Evolutionary conservation across 257 asterid genomes (phyloP), one percentile per base, ranked within the genome.

Genomic region (Leonotis leonurus): DNA sequence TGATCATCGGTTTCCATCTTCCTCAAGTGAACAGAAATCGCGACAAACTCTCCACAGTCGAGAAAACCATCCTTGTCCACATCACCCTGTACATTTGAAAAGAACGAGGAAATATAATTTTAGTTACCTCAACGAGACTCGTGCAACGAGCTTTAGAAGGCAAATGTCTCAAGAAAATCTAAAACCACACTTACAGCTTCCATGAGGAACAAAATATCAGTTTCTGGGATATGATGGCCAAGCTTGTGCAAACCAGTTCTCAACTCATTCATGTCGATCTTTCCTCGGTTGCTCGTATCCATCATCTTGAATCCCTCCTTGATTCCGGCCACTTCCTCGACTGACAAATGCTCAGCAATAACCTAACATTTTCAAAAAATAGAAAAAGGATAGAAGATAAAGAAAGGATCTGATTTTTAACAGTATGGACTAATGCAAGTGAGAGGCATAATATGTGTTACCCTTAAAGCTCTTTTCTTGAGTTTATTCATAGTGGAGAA

Each of bases 51-150:
- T 21, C 84, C 91, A 36, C 68, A 82, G 58, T 90, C 80, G 26
- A 90, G 83, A 74, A 74, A 80, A 45, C 98, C 98, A 60, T 90
- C 96, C 44, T 82, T 88, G 67, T 90, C 89, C 7, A 75, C 83
- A 49, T 90, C 98, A 6, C 96, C 98, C 96, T 90, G 83, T 56
- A 63, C 45, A 49, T 1, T 6, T n/a, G 10, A 20, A 12, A 26
- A 30, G n/a, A 8, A 18, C 12, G 27, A 45, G 7, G n/a, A n/a
- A n/a, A n/a, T n/a, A n/a, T n/a, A n/a, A n/a, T n/a, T n/a, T n/a
- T n/a, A n/a, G n/a, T n/a, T n/a, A n/a, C n/a, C n/a, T n/a, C n/a
- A n/a, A 6, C 22, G 16, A 43, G 11, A 16, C 2, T 16, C 24
- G n/a, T n/a, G n/a, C n/a, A n/a, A n/a, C n/a, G 4, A 44, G 26